Evolutionary conservation across 495 filamentous ascomycete genomes (phyloP).

Genomic region (Daldinia decipiens): DNA sequence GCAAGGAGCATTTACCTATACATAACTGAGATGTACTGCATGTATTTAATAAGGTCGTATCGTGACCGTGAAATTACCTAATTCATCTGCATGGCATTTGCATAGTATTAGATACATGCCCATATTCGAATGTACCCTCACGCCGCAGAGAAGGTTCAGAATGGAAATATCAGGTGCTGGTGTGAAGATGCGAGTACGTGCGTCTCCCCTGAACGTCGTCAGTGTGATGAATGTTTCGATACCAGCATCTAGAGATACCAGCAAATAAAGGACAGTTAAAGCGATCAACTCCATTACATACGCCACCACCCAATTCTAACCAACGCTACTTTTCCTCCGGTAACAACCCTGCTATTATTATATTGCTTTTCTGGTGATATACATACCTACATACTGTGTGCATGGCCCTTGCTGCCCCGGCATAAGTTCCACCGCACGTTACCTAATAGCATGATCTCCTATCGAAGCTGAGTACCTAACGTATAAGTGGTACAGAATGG

Average conservation of each 20-base stretch:
- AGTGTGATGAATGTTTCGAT: constrained; percentile 19
- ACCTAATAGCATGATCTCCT: constrained; percentile 28
- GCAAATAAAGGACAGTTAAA: constrained; percentile 18
- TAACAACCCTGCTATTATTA: constrained; percentile 38
- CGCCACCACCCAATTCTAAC: constrained; percentile 31
- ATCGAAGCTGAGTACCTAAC: constrained; percentile 16
- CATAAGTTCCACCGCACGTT: constrained; percentile 26
- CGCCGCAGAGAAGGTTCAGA: constrained; percentile 9
- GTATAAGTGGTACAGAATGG: constrained; percentile 19
- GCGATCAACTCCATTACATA: constrained; percentile 20
- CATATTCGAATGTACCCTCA: constrained; percentile 13
- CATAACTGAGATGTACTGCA: not conserved
- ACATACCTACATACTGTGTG: constrained; percentile 15
- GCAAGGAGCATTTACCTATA: not conserved
- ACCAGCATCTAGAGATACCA: constrained; percentile 19
- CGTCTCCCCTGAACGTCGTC: constrained; percentile 30
- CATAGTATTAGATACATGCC: constrained; percentile 9
- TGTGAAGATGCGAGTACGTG: constrained; percentile 42
- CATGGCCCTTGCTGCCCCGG: constrained; percentile 21
- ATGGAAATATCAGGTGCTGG: constrained; percentile 40
- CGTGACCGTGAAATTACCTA: constrained; percentile 3
- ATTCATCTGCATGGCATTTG: no score
- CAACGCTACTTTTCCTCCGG: constrained; percentile 30
- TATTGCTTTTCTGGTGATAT: constrained; percentile 27
- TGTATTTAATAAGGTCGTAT: constrained; percentile 9